Base-by-base conservation (phyloP, 192 early-diverging fungal genomes). In the Coemansia sp. region DNA sequence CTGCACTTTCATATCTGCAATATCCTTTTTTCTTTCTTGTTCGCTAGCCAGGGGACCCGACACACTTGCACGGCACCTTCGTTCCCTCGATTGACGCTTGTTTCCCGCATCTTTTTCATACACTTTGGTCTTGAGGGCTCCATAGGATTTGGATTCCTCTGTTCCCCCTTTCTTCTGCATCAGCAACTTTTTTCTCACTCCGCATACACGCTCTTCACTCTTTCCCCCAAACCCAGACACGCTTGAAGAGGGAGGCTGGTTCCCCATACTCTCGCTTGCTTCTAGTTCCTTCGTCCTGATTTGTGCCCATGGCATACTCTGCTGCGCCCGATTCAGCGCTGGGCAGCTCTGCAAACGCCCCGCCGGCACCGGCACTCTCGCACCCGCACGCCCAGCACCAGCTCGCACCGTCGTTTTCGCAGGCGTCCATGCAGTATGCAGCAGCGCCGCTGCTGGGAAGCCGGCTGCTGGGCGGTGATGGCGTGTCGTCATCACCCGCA, bases 401-500 rank as follows among this genome's bases (percentile, higher is more conserved):
- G 32, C 35, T 54, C 4, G 3, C 52, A 22, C 32, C n/a, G 19
- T n/a, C 29, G 32, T 22, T n/a, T 12, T 16, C 35, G 32, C 22
- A 18, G 22, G n/a, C 47, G 24, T 27, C 47, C 5, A 49, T 49
- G 47, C 47, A 49, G 14, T 54, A 54, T 40, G 53, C 51, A 28
- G 57, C 64, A 45, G 49, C 28, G 6, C 28, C 49, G n/a, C 49
- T 51, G 16, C 14, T 51, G 49, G 49, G 49, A 19, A 18, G 27
- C 16, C 49, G 49, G 4, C 29, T 51, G 49, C 7, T 28, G 9
- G 49, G 49, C 33, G 32, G 42, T 30, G 57, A 54, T 33, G 50
- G 49, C 50, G 43, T 46, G 22, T 35, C 57, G 48, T 22, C 57
- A 54, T 57, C 64, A 29, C 40, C 42, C 16, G 53, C 65, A 52